These are phyloP conservation scores for Sarocladiaceae sp. DNA, from an alignment of 2,329 filamentous ascomycete genomes.

Conservation along the genomic window DNA sequence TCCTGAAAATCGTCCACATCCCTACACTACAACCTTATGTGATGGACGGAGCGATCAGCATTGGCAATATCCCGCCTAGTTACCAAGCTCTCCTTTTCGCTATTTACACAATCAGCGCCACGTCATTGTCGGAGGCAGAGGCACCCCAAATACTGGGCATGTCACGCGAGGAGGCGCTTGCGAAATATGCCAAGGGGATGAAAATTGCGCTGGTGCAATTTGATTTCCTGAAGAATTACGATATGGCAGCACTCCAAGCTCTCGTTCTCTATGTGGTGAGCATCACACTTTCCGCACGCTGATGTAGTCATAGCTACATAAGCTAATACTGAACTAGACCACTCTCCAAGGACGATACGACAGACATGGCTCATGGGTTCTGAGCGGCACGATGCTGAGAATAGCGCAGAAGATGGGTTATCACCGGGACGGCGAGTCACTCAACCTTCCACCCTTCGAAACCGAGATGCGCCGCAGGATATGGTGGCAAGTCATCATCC, in stretches of 20 bases:
- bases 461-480: slow-evolving; percentile 63
- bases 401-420: slow-evolving; percentile 66
- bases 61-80: slow-evolving; percentile 50
- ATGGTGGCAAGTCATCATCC: slow-evolving; percentile 61
- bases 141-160: slow-evolving; percentile 48
- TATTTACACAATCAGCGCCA: slow-evolving; percentile 59
- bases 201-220: slow-evolving; percentile 45
- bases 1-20: slow-evolving; percentile 69
- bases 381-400: slow-evolving; percentile 57
- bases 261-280: slow-evolving; percentile 53
- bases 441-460: slow-evolving; percentile 58
- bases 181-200: slow-evolving; percentile 47
- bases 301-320: not conserved
- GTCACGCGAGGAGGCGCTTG: slow-evolving; percentile 44
- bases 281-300: too few relatives aligned
- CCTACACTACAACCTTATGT: slow-evolving; percentile 64
- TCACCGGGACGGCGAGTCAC: slow-evolving; percentile 54
- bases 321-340: slow-evolving; percentile 30
- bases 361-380: slow-evolving; percentile 54
- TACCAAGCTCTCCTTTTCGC: slow-evolving; percentile 59
- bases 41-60: slow-evolving; percentile 56
- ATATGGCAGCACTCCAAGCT: slow-evolving; percentile 55
- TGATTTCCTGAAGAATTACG: slow-evolving; percentile 55
- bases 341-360: slow-evolving; percentile 56
- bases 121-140: slow-evolving; percentile 52